Evolutionary conservation across 495 filamentous ascomycete species (phyloP), one percentile per base, ranked within the genome.

Genomic region (Lophiotrema nucula): DNA sequence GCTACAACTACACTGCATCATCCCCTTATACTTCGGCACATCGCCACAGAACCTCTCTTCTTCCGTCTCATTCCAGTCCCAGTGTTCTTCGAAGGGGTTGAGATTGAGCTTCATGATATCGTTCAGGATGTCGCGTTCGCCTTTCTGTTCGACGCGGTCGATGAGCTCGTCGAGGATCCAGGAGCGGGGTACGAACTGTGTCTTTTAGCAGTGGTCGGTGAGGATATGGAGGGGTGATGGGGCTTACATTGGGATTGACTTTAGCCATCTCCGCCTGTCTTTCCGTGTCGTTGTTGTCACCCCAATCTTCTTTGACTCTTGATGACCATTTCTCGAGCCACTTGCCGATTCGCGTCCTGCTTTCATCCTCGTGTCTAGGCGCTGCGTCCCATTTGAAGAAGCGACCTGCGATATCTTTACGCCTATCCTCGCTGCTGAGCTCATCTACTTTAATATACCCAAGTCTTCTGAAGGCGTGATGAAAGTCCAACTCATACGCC

Each of bases 121-220:
- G 5, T 74, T 75, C 46, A 98, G 70, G 16, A 98, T 82, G 1
- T 88, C 85, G 47, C 89, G 77, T 61, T 97, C 91, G 16, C 87
- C 86, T 23, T 85, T 81, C 66, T 88, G 85, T 72, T 97, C 92
- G 2, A 97, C 92, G 13, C 87, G 78, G 31, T 84, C 79, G 60
- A 98, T 97, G 4, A 97, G 62, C 72, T 97, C 93, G 71, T 97
- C 92, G 6, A 98, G 76, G 47, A 98, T 82, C 93, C 95, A 98
- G 19, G 83, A 83, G 27, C 90, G 78, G 0, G 95, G 90, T 1
- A 95, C 73, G 62, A 97, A 97, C 69, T 82, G 37, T 25, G 15
- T 19, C 31, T n/a, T n/a, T n/a, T n/a, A n/a, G 31, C 31, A 35
- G 8, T 35, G 15, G 31, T 35, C 31, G 31, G 8, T n/a, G n/a